Conservation (phyloP, 345 rosid species). For the Gossypioides kirkii region DNA sequence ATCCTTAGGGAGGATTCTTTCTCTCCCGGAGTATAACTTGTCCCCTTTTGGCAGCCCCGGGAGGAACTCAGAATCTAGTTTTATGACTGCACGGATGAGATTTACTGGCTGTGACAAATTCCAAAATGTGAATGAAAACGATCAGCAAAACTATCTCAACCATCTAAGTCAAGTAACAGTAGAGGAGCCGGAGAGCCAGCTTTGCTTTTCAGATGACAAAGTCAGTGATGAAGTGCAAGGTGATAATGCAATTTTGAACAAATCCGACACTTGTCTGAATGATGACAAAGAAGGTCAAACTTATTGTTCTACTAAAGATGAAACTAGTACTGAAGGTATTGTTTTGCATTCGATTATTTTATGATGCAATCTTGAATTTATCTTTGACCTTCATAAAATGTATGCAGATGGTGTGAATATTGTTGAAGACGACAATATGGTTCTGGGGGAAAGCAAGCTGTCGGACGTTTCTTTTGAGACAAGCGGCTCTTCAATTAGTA, state of each 20-base stretch:
- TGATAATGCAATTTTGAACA: conserved; percentile 21
- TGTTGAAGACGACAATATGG: conserved; percentile 25
- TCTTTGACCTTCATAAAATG: conserved; percentile 11
- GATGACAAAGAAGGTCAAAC: conserved; percentile 31
- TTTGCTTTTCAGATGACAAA: conserved; percentile 30
- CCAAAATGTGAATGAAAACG: conserved; percentile 30
- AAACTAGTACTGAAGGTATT: conserved; percentile 45
- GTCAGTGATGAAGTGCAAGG: conserved; percentile 18
- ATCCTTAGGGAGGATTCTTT: conserved; percentile 75
- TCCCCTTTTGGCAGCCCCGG: conserved; percentile 74
- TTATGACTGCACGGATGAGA: conserved; percentile 49
- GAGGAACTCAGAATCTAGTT: conserved; percentile 44
- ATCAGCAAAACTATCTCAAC: conserved; percentile 37
- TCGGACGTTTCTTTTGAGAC: conserved; percentile 26
- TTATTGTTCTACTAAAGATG: conserved; percentile 17
- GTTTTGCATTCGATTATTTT: conserved; percentile 12
- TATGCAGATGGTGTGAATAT: conserved; percentile 32
- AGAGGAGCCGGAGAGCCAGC: conserved; percentile 22
- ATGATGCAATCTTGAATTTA: conserved; percentile 7
- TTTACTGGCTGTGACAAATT: conserved; percentile 33
- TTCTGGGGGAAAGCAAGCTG: conserved; percentile 27
- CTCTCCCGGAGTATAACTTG: conserved; percentile 61
- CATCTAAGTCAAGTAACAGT: conserved; percentile 24
- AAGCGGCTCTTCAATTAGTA: conserved; percentile 19
- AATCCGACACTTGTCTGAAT: conserved; percentile 20